Base-by-base conservation (phyloP, 2,329 filamentous ascomycete genomes). In the Ambrosiella xylebori region DNA sequence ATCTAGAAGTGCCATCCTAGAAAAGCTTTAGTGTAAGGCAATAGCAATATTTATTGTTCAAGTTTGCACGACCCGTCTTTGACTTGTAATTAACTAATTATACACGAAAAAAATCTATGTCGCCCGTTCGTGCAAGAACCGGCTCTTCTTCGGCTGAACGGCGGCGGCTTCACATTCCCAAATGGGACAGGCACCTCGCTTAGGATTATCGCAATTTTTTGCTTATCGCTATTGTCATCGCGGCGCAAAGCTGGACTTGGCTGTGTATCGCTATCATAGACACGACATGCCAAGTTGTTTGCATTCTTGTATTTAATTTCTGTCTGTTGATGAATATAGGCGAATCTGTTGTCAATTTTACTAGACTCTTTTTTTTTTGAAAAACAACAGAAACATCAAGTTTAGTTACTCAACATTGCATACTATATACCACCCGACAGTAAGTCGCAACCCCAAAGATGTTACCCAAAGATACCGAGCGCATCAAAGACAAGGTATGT, bases 401-500 rank as follows among this genome's bases (percentile, higher is more conserved):
- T 27, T 27, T 27, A 27, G 27, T 27, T 27, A 27, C 27, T 27
- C 17, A 11, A 55, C 15, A 11, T 45, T 51, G 15, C 40, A 11
- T 41, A 41, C n/a, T n/a, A n/a, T n/a, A 41, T 11, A n/a, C 39
- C 11, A 41, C 39, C n/a, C 3, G 27, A 27, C 27, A 41, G 11
- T 9, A 41, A 41, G 39, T 5, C n/a, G 39, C 11, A 41, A 41
- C 39, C n/a, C 11, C 47, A 3, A 54, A 11, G n/a, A 57, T 59
- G 49, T 35, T 52, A 8, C 11, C 40, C 5, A 37, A 56, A 54
- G 52, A 35, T 40, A 50, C 56, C 45, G 59, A 54, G 27, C 57
- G 54, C 41, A 40, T 63, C 36, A 63, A 62, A 45, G 61, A 62
- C 41, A 57, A 62, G 58, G 61, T 62, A 50, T 44, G 58, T 50